These are phyloP conservation scores for Fusarium goolgardi DNA, from an alignment of 2,329 filamentous ascomycete species.

Conservation along the genomic window DNA sequence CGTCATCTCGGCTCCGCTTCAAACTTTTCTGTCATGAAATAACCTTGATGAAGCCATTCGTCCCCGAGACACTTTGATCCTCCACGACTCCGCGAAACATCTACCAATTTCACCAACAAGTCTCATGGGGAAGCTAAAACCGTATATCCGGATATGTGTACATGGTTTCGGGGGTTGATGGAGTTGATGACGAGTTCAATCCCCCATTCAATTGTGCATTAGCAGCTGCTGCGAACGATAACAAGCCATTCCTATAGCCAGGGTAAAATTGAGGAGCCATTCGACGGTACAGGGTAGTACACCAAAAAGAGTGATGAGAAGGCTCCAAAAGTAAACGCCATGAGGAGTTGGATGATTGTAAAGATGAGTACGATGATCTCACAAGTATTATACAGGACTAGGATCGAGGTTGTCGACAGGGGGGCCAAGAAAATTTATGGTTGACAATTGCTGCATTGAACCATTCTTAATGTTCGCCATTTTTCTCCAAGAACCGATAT, in stretches of 20 bases:
- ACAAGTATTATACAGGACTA: conserved; percentile 19
- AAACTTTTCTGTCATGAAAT: background rate
- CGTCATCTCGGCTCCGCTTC: background rate
- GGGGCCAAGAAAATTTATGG: background rate
- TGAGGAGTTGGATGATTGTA: conserved; percentile 5
- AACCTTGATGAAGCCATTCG: conserved; percentile 4
- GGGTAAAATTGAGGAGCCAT: conserved; percentile 23
- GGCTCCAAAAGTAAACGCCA: conserved; percentile 23
- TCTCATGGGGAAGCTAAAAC: background rate
- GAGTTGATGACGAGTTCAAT: conserved; percentile 30
- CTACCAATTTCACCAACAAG: conserved; percentile 49
- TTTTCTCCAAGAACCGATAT: fast-evolving
- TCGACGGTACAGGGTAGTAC: conserved; percentile 19
- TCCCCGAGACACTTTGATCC: conserved; percentile 10
- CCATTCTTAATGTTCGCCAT: background rate
- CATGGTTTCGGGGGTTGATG: conserved; percentile 21
- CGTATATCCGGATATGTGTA: background rate
- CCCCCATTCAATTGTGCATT: conserved; percentile 14
- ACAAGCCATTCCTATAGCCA: background rate
- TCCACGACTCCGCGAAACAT: conserved; percentile 47
- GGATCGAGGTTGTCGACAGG: conserved; percentile 1
- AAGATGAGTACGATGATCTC: conserved; percentile 21
- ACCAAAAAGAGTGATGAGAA: conserved; percentile 10
- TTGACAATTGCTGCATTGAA: background rate
- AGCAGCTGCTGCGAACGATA: conserved; percentile 24